phyloP scores from a whole-genome alignment of 805 yeast species.

The Komagataella ulmi region DNA sequence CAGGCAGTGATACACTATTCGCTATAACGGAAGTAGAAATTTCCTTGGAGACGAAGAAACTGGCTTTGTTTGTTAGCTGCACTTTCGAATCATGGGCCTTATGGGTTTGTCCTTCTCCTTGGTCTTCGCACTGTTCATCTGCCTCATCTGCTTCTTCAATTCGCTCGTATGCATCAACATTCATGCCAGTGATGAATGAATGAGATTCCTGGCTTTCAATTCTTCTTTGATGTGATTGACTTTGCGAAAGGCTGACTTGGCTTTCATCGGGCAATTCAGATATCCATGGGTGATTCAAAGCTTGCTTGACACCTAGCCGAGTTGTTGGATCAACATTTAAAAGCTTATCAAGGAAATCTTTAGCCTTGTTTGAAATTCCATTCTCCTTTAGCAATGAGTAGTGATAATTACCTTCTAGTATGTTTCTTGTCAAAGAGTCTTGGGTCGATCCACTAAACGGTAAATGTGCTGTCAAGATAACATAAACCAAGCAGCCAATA shows the following conservation, averaged over 20 bases:
- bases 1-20: neutral
- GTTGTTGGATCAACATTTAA: constrained; percentile 65
- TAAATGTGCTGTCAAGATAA: constrained; percentile 79
- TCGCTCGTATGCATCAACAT: constrained; percentile 1
- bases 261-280: constrained; percentile 15
- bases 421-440: constrained; percentile 67
- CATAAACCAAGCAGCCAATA: constrained; percentile 87
- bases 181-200: constrained; percentile 1
- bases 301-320: constrained; percentile 64
- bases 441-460: constrained; percentile 94
- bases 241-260: constrained; percentile 51
- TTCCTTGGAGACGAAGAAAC: neutral
- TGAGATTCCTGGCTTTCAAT: constrained; percentile 16
- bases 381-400: constrained; percentile 55
- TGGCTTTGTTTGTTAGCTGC: neutral
- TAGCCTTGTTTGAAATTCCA: constrained; percentile 37
- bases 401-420: constrained; percentile 67
- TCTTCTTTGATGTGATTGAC: constrained; percentile 42
- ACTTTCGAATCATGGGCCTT: neutral
- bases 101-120: neutral
- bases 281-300: constrained; percentile 80
- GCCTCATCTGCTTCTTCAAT: constrained; percentile 1
- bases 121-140: neutral
- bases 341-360: constrained; percentile 57
- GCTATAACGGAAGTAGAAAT: neutral